A percentile compares a stretch with the other conserved stretches of the same genome.
Evolutionary conservation across 441 rosid species (phyloP).

Genomic region (Croton setiger): DNA sequence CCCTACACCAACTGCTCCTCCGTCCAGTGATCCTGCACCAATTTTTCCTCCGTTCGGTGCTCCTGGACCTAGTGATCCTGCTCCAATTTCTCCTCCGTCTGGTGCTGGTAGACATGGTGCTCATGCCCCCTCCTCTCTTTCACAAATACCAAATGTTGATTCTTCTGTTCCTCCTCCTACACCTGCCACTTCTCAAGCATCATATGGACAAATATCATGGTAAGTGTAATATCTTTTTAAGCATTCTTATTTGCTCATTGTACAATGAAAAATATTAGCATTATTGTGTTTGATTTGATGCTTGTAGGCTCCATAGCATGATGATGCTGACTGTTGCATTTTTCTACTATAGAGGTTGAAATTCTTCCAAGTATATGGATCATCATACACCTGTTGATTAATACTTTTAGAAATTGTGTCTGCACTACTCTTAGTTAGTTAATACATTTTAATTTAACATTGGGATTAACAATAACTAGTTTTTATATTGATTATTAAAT

Average conservation of each 20-base stretch:
- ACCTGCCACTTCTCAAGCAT: constrained; percentile 6
- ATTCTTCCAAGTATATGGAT: neutral
- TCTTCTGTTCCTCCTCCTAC: neutral
- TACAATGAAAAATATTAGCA: too few relatives aligned
- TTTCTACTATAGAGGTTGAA: neutral
- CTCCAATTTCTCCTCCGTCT: constrained; percentile 1
- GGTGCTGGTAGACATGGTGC: neutral
- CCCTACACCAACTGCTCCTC: constrained; percentile 10
- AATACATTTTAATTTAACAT: too few relatives aligned
- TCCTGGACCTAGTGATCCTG: constrained; percentile 4
- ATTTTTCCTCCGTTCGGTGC: neutral
- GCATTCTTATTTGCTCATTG: neutral
- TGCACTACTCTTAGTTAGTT: too few relatives aligned
- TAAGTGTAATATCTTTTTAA: neutral
- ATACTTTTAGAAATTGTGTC: too few relatives aligned
- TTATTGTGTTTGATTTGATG: neutral
- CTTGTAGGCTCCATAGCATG: constrained; percentile 15
- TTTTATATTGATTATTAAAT: too few relatives aligned
- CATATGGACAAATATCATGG: constrained; percentile 23
- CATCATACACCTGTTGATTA: constrained; percentile 5
- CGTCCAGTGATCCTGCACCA: constrained; percentile 8
- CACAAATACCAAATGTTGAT: too few relatives aligned
- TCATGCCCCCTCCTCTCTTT: too few relatives aligned
- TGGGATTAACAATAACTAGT: too few relatives aligned
- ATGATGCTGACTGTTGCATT: constrained; percentile 5